phyloP scores from a whole-genome alignment of 225 moss, liverwort and hornwort species.

The Straminergon stramineum region DNA sequence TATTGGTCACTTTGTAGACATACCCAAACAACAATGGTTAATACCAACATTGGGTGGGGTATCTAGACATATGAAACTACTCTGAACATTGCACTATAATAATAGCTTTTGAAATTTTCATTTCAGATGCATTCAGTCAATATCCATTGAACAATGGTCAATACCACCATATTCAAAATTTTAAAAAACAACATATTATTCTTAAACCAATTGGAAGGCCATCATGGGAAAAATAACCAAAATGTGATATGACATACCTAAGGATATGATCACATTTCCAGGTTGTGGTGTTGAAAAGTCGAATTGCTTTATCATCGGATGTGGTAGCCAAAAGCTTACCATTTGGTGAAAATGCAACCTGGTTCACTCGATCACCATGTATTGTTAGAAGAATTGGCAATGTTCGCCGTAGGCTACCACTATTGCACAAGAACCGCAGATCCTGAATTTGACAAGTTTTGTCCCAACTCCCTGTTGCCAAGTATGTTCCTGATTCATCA shows the following conservation, averaged over 20 bases:
- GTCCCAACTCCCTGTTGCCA: neutral
- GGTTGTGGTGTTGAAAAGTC: neutral
- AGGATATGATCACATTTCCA: neutral
- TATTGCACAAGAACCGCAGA: neutral
- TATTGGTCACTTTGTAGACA: too few relatives aligned
- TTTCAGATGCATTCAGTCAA: too few relatives aligned
- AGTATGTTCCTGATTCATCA: neutral
- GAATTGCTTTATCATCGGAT: neutral
- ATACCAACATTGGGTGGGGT: too few relatives aligned
- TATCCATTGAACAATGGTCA: rapidly evolving
- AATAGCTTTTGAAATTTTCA: too few relatives aligned
- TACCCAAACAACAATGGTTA: too few relatives aligned
- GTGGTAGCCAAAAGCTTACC: neutral
- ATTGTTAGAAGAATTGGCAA: rapidly evolving
- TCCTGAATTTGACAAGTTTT: neutral
- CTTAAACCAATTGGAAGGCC: rapidly evolving
- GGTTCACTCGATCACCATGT: neutral
- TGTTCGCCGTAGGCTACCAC: too few relatives aligned
- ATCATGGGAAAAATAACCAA: rapidly evolving
- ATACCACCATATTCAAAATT: too few relatives aligned
- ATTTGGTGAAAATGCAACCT: neutral
- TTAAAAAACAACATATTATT: neutral
- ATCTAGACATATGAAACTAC: too few relatives aligned
- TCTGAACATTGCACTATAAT: too few relatives aligned
- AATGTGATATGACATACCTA: neutral